Conservation (phyloP, 192 early-diverging fungal species). For the Linnemannia zychae region DNA sequence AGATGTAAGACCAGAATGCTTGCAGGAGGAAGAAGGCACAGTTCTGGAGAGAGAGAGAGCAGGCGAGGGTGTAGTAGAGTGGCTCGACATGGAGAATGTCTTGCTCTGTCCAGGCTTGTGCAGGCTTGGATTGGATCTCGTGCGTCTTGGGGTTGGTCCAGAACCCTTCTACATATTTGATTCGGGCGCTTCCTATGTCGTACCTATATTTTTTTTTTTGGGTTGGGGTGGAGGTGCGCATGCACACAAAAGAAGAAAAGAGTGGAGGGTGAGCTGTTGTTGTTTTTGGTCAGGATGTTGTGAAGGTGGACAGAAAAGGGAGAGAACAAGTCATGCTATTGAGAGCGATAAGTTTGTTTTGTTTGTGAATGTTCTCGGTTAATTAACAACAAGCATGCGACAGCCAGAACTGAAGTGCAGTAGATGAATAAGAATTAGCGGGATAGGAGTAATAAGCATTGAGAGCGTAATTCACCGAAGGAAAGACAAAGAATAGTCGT, state of each 20-base stretch:
- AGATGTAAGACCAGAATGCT: constrained; percentile 52
- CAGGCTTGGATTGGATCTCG: constrained; percentile 34
- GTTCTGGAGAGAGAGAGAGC: constrained; percentile 34
- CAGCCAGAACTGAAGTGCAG: not conserved
- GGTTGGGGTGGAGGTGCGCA: not conserved
- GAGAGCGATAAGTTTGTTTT: not conserved
- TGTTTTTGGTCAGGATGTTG: not conserved
- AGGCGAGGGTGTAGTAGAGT: constrained; percentile 50
- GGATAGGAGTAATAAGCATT: not conserved
- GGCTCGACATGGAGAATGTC: constrained; percentile 43
- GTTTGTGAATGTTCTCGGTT: not conserved
- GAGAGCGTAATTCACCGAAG: not conserved
- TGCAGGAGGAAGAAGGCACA: constrained; percentile 32
- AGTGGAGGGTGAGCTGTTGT: not conserved
- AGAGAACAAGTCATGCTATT: not conserved
- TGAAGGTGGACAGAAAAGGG: too few species aligned
- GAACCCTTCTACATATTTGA: constrained; percentile 52
- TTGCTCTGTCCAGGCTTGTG: constrained; percentile 18
- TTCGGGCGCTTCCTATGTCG: constrained; percentile 42
- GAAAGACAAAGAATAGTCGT: not conserved
- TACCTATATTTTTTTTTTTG: constrained; percentile 3
- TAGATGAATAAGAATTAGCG: not conserved
- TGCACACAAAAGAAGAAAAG: not conserved
- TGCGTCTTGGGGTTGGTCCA: constrained; percentile 40
- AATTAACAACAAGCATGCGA: not conserved